Conservation (phyloP, 345 rosid species). For the Acer negundo region DNA sequence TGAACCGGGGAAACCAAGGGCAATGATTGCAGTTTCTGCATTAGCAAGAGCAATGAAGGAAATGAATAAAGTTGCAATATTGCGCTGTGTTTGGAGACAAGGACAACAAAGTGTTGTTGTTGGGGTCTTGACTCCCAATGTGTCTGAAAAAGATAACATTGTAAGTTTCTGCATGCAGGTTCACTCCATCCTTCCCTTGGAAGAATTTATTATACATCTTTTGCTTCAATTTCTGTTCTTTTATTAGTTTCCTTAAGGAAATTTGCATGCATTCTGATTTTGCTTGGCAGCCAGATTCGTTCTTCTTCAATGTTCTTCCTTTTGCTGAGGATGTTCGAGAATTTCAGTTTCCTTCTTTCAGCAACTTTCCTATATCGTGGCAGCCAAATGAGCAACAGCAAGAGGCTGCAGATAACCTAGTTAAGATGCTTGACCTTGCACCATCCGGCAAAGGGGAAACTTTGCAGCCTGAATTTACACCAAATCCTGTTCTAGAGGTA, state of each 20-base stretch:
- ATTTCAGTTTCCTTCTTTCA: slow-evolving; percentile 84
- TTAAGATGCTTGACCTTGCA: slow-evolving; percentile 84
- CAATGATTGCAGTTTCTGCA: slow-evolving; percentile 72
- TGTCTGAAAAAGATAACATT: slow-evolving; percentile 60
- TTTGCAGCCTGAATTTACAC: slow-evolving; percentile 75
- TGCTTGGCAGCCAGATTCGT: slow-evolving; percentile 78
- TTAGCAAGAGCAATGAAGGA: slow-evolving; percentile 87
- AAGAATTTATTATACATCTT: not conserved
- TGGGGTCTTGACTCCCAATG: slow-evolving; percentile 80
- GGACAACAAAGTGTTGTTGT: slow-evolving; percentile 72
- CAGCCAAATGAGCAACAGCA: slow-evolving; percentile 82
- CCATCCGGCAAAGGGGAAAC: slow-evolving; percentile 65
- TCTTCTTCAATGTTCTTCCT: slow-evolving; percentile 84
- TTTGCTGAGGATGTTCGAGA: slow-evolving; percentile 92
- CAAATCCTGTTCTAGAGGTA: slow-evolving; percentile 91
- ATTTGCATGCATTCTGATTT: slow-evolving; percentile 17
- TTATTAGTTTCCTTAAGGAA: slow-evolving; percentile 16
- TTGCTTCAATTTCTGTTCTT: slow-evolving; percentile 12
- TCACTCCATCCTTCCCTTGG: not conserved
- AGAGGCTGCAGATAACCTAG: slow-evolving; percentile 77
- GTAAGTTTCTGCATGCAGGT: slow-evolving; percentile 43
- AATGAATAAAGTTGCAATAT: slow-evolving; percentile 72
- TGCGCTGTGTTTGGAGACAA: slow-evolving; percentile 97
- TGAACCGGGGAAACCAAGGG: slow-evolving; percentile 72
- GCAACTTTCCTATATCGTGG: slow-evolving; percentile 65